These are phyloP conservation scores for Austroboletus rostrupii DNA, from an alignment of 1,284 basidiomycete species.

Conservation along the genomic window DNA sequence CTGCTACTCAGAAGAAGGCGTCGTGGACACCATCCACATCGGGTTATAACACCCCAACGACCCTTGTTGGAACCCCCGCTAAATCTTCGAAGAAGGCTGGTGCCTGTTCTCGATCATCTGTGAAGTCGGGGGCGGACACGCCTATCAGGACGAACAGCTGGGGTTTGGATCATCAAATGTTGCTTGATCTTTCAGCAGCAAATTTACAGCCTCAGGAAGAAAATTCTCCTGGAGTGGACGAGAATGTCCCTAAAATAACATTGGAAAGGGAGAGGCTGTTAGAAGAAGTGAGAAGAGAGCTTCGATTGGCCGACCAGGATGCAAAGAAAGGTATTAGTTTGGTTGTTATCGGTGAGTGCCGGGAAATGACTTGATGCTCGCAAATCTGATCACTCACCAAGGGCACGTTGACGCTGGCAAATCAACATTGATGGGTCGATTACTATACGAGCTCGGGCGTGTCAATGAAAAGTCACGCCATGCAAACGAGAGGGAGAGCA, in stretches of 20 bases:
- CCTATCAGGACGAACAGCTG: slow-evolving; percentile 23
- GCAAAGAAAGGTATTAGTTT: slow-evolving; percentile 77
- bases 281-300: slow-evolving; percentile 66
- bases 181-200: slow-evolving; percentile 71
- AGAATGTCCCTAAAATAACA: slow-evolving; percentile 60
- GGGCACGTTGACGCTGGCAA: slow-evolving; percentile 99
- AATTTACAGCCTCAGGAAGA: slow-evolving; percentile 57
- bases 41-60: slow-evolving; percentile 33
- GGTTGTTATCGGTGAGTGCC: slow-evolving; percentile 85
- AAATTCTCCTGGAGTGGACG: slow-evolving; percentile 40
- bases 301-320: slow-evolving; percentile 50
- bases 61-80: slow-evolving; percentile 34
- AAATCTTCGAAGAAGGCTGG: slow-evolving; percentile 35
- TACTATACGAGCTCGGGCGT: slow-evolving; percentile 89
- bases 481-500: slow-evolving; percentile 88
- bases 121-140: slow-evolving; percentile 23
- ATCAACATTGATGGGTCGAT: slow-evolving; percentile 93
- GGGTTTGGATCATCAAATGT: slow-evolving; percentile 43
- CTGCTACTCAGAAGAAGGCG: slow-evolving; percentile 43
- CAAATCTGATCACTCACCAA: slow-evolving; percentile 11
- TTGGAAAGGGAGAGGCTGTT: slow-evolving; percentile 83
- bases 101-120: slow-evolving; percentile 37
- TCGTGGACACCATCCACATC: slow-evolving; percentile 31
- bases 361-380: slow-evolving; percentile 2
- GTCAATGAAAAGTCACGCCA: slow-evolving; percentile 82